These are phyloP conservation scores for Lichtheimia ramosa DNA, from an alignment of 371 early-diverging fungal species.

Conservation along the genomic window DNA sequence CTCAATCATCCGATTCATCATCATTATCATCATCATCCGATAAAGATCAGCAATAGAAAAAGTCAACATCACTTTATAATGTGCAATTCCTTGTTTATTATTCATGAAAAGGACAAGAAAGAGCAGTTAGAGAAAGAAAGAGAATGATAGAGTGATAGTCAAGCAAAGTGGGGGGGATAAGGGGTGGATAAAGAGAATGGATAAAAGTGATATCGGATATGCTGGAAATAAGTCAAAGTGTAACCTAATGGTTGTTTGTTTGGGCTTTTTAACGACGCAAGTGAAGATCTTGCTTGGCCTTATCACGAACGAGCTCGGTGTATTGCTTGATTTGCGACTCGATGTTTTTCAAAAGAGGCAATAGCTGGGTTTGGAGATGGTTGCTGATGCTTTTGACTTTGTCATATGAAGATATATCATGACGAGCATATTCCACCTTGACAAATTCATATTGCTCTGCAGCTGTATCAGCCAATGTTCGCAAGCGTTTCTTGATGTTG, in stretches of 20 bases:
- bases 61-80: neutral
- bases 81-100: too few relatives aligned
- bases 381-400: conserved; percentile 52
- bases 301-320: conserved; percentile 17
- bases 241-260: too few relatives aligned
- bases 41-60: neutral
- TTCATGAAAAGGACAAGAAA: too few relatives aligned
- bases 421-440: conserved; percentile 40
- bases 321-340: conserved; percentile 31
- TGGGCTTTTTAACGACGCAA: too few relatives aligned
- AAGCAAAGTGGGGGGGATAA: too few relatives aligned
- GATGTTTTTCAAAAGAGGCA: conserved; percentile 53
- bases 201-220: neutral
- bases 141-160: too few relatives aligned
- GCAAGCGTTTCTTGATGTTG: conserved; percentile 43
- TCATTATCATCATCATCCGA: neutral
- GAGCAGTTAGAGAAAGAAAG: too few relatives aligned
- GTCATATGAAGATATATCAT: conserved; percentile 45
- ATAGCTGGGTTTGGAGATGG: conserved; percentile 46
- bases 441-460: conserved; percentile 44
- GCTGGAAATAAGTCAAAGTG: too few relatives aligned
- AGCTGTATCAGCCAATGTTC: conserved; percentile 37
- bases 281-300: conserved; percentile 25
- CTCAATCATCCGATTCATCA: neutral
- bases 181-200: neutral